Evolutionary conservation across 1,139 yeast species (phyloP).

Genomic region (Suhomyces atakaporum): DNA sequence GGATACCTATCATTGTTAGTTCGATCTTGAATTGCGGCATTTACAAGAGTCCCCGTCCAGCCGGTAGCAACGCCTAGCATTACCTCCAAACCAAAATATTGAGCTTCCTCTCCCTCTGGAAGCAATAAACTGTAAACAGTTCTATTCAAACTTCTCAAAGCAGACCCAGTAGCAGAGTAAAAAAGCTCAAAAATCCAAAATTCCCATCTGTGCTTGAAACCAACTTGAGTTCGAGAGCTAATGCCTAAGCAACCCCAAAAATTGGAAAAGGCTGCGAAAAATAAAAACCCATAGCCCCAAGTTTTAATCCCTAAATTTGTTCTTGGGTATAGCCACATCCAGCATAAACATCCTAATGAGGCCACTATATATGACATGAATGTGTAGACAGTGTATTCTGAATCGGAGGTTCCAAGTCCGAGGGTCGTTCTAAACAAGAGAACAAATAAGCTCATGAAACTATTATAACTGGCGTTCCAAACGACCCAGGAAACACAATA

Average conservation of each 20-base stretch:
- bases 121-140: slow-evolving; percentile 40
- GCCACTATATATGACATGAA: slow-evolving; percentile 41
- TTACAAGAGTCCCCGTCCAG: slow-evolving; percentile 45
- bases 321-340: slow-evolving; percentile 43
- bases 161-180: slow-evolving; percentile 37
- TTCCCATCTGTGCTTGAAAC: slow-evolving; percentile 47
- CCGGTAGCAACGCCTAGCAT: slow-evolving; percentile 48
- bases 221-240: slow-evolving; percentile 26
- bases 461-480: slow-evolving; percentile 44
- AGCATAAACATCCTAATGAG: slow-evolving; percentile 36
- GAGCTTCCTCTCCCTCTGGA: slow-evolving; percentile 48
- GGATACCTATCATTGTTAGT: slow-evolving; percentile 43
- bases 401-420: slow-evolving; percentile 42
- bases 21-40: slow-evolving; percentile 44
- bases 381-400: slow-evolving; percentile 44
- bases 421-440: slow-evolving; percentile 44
- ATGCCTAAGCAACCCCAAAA: slow-evolving; percentile 50
- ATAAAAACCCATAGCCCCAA: slow-evolving; percentile 39
- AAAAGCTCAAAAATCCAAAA: slow-evolving; percentile 47
- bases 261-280: slow-evolving; percentile 34
- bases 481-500: slow-evolving; percentile 47
- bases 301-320: slow-evolving; percentile 27
- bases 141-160: slow-evolving; percentile 42
- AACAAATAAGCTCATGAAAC: slow-evolving; percentile 40
- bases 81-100: slow-evolving; percentile 46